Percentiles rank a stretch among this genome's conserved stretches.
phyloP scores from a whole-genome alignment of 1,284 basidiomycete genomes.

The Takashimella tepidaria region DNA sequence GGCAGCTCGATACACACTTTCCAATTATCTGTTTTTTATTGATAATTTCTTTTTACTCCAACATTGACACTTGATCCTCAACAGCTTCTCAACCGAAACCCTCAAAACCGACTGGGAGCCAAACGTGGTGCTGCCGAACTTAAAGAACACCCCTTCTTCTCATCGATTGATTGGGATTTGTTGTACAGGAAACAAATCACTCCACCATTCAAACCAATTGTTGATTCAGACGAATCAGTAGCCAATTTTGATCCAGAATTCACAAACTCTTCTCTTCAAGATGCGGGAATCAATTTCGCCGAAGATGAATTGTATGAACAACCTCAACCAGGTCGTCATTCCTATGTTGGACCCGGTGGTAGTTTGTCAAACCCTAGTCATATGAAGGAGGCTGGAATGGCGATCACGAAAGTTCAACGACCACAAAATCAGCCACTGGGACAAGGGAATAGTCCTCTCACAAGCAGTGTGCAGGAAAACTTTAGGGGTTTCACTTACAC shows the following conservation, averaged over 20 bases:
- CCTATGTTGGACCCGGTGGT: constrained; percentile 46
- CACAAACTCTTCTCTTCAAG: constrained; percentile 54
- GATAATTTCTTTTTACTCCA: too few species aligned
- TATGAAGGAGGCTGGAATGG: constrained; percentile 35
- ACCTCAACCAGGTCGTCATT: constrained; percentile 30
- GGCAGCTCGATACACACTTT: too few species aligned
- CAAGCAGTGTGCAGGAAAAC: constrained; percentile 87
- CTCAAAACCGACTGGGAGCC: constrained; percentile 90
- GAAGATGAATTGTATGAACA: constrained; percentile 51
- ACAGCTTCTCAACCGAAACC: constrained; percentile 94
- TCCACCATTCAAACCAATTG: constrained; percentile 95
- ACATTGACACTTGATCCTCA: constrained; percentile 3
- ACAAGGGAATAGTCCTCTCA: constrained; percentile 60
- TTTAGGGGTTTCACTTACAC: constrained; percentile 88
- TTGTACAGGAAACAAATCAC: constrained; percentile 85
- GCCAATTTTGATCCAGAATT: constrained; percentile 99
- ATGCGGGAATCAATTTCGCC: constrained; percentile 55
- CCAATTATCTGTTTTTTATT: too few species aligned
- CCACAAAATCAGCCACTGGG: constrained; percentile 19
- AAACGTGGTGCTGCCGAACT: constrained; percentile 86
- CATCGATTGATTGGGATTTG: constrained; percentile 80
- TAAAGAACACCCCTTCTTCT: constrained; percentile 95
- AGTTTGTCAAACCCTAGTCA: constrained; percentile 32
- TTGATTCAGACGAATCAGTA: constrained; percentile 96
- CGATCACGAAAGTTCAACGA: constrained; percentile 40